phyloP scores from a whole-genome alignment of 1,139 yeast species.

The Candida sanyaensis region DNA sequence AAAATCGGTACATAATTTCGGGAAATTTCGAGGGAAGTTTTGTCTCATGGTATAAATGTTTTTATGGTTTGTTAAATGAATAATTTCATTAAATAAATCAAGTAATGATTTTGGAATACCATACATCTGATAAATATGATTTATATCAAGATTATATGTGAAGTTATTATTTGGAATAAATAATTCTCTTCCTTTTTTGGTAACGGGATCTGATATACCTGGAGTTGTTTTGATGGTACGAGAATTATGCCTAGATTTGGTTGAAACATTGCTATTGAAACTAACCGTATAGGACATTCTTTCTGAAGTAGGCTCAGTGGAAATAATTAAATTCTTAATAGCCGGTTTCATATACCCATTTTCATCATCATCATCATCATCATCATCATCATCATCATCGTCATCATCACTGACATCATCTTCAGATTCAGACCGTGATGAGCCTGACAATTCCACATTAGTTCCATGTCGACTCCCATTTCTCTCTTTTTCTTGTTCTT shows the following conservation, averaged over 20 bases:
- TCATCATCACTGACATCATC: too few species aligned
- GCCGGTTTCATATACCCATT: conserved; percentile 19
- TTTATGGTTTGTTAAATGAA: conserved; percentile 54
- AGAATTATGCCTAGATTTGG: conserved; percentile 10
- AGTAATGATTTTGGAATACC: conserved; percentile 52
- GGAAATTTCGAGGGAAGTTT: conserved; percentile 54
- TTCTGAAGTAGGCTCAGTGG: conserved; percentile 11
- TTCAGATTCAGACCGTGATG: conserved; percentile 13
- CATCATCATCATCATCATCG: conserved; percentile 16
- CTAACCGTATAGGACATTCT: conserved; percentile 28
- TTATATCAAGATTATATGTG: conserved; percentile 14
- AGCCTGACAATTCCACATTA: conserved; percentile 12
- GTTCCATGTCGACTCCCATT: conserved; percentile 31
- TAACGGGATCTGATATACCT: neutral
- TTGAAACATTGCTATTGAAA: conserved; percentile 19
- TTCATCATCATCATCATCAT: neutral
- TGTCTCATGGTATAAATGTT: conserved; percentile 46
- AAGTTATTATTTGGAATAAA: conserved; percentile 10
- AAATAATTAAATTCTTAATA: conserved; percentile 19
- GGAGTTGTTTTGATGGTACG: conserved; percentile 1
- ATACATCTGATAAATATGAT: conserved; percentile 41
- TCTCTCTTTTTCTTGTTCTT: too few species aligned
- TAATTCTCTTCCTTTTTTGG: neutral
- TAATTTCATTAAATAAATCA: conserved; percentile 44
- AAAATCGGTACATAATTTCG: conserved; percentile 53